Base-by-base conservation (phyloP, 2,329 filamentous ascomycete genomes). In the Claviceps africana region DNA sequence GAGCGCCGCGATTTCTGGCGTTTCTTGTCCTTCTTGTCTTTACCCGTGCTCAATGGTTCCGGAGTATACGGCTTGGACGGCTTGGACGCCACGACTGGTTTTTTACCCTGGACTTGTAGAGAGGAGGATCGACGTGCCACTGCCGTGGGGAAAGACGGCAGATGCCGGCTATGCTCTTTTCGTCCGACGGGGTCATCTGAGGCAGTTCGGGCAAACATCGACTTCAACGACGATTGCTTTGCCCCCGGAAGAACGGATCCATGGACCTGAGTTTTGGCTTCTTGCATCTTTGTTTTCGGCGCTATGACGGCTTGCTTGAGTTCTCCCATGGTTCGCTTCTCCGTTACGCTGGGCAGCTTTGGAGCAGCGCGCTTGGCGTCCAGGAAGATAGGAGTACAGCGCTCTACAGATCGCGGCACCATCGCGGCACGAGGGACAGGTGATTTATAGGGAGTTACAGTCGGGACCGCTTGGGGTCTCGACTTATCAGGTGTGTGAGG, bases 291-390 rank as follows among this genome's bases (percentile, higher is more conserved):
- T 11, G 10, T 11, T n/a, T 33, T 28, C n/a, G 53, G 53, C n/a
- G 48, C 48, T 43, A 50, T 51, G 8, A 55, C 39, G 9, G 53
- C 53, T 28, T 53, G 48, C 40, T 53, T 55, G 33, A 55, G 21
- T 3, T 55, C 51, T 25, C 51, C 45, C 53, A 53, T 55, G 7
- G 53, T 51, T 28, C 53, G 53, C 40, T 35, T 53, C 10, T 51
- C 48, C 37, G 47, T 47, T 10, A 33, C 25, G 8, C 17, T 51
- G 7, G 28, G 45, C 22, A 10, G n/a, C 17, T 51, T 53, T 4
- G 45, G 31, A 9, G 51, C 39, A 3, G 45, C 17, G 21, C 30
- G 19, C 21, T 50, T 31, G 48, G 44, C 33, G n/a, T 53, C 51
- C 19, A 47, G 6, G 19, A 53, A 55, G 9, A 53, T 49, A 3